phyloP scores from a whole-genome alignment of 768 basidiomycete species.

The Pholiota microspora region DNA sequence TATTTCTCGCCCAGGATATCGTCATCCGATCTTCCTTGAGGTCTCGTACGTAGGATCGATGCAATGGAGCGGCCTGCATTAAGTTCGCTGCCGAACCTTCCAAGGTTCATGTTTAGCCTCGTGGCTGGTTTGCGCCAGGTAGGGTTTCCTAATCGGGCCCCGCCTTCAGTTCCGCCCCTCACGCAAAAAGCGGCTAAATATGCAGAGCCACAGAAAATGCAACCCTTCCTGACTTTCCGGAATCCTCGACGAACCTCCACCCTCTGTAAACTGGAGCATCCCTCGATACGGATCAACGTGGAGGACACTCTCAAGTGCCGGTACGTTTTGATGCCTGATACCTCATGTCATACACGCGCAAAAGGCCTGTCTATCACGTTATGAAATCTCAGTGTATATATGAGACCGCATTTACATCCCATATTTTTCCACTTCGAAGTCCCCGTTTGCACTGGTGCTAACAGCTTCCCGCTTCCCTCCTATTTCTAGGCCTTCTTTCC shows the following conservation, averaged over 20 bases:
- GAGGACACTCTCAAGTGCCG: conserved; percentile 36
- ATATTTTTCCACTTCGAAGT: conserved; percentile 37
- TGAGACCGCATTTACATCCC: conserved; percentile 17
- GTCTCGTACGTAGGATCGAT: conserved; percentile 24
- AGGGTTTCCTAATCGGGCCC: conserved; percentile 11
- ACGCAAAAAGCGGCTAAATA: conserved; percentile 23
- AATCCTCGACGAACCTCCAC: conserved; percentile 13
- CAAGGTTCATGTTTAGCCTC: conserved; percentile 18
- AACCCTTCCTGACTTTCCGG: conserved; percentile 14
- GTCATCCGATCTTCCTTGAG: conserved; percentile 18
- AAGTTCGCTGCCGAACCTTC: conserved; percentile 16
- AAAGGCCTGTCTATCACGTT: conserved; percentile 42
- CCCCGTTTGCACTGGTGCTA: conserved; percentile 47
- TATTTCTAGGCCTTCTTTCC: conserved; percentile 18
- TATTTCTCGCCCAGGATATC: conserved; percentile 8
- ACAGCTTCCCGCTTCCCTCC: conserved; percentile 25
- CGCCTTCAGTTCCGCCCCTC: conserved; percentile 14
- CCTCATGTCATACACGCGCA: conserved; percentile 81
- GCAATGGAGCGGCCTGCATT: conserved; percentile 26
- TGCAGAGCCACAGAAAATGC: conserved; percentile 4
- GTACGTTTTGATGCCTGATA: conserved; percentile 45
- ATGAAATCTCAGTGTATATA: conserved; percentile 9
- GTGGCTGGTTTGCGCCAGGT: conserved; percentile 19
- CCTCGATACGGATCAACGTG: conserved; percentile 36
- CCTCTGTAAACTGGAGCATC: conserved; percentile 11